Evolutionary conservation across 1,139 yeast genomes (phyloP), one percentile per base, ranked within the genome.

Genomic region (Sugiyamaella neomexicana): DNA sequence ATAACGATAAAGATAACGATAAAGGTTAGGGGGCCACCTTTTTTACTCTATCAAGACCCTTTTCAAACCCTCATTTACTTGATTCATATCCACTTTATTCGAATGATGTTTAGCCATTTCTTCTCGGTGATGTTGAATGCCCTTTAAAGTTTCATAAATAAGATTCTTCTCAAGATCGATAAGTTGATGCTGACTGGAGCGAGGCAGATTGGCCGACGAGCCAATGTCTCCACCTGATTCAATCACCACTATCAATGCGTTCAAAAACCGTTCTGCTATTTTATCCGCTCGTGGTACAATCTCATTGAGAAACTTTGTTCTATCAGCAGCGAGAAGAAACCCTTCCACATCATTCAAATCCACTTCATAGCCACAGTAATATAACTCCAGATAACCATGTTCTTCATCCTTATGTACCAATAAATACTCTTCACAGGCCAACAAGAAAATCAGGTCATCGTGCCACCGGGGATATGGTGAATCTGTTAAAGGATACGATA

Each of bases 381-480:
- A 62, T 38, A 65, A 54, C 40, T 60, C 65, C 41, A 58, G 58
- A 47, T 56, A 59, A 5, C 60, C 66, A 12, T 47, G 40, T n/a
- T 55, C 59, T 9, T 53, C 55, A 23, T 58, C 55, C 44, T 52
- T 58, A 2, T 53, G 60, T 7, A 58, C 57, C 39, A 55, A 56
- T 36, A 66, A 58, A 32, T 58, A 64, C 10, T 61, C 64, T 39
- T 59, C 61, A 36, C 63, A 49, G 12, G 69, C 68, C 34, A 62
- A 52, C 15, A 66, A 57, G 32, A 57, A 59, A 16, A 66, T 52
- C 32, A 67, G 63, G 50, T 62, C 61, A 48, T 61, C 66, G 31
- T 62, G 61, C 65, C 66, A 62, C 6, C 43, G 36, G 20, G 38
- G 36, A 57, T 40, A 34, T 9, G 43, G 42, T 12, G 54, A 39